These are phyloP conservation scores for Graphium sp. DNA, from an alignment of 2,329 filamentous ascomycete species.

Conservation along the genomic window DNA sequence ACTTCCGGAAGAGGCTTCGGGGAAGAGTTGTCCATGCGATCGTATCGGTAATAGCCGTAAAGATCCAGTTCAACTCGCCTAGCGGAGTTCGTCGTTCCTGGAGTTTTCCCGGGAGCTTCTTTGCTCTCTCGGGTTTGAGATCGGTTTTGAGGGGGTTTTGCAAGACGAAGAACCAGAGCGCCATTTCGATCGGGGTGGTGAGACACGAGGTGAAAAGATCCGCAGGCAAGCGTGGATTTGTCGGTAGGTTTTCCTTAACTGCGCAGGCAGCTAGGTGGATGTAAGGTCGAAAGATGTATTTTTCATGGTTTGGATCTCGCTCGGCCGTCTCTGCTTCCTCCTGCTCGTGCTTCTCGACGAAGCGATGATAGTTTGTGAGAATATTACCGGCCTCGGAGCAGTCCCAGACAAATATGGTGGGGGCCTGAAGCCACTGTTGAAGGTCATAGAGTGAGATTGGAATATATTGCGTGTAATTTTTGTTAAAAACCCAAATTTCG, in stretches of 20 bases:
- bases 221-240: slow-evolving; percentile 81
- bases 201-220: slow-evolving; percentile 93
- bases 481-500: slow-evolving; percentile 99
- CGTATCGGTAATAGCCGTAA: slow-evolving; percentile 95
- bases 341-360: slow-evolving; percentile 85
- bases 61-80: slow-evolving; percentile 97
- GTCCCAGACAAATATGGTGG: slow-evolving; percentile 94
- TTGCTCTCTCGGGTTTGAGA: slow-evolving; percentile 65
- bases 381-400: slow-evolving; percentile 95
- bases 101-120: slow-evolving; percentile 76
- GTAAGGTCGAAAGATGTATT: slow-evolving; percentile 50
- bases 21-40: slow-evolving; percentile 96
- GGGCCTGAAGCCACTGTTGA: slow-evolving; percentile 88
- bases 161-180: slow-evolving; percentile 86
- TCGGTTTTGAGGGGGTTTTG: slow-evolving; percentile 64
- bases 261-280: slow-evolving; percentile 89
- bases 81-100: slow-evolving; percentile 88
- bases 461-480: slow-evolving; percentile 97
- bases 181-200: slow-evolving; percentile 95
- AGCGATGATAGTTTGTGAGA: slow-evolving; percentile 83
- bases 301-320: slow-evolving; percentile 68
- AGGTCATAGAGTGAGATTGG: slow-evolving; percentile 90
- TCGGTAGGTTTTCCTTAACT: slow-evolving; percentile 81
- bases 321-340: slow-evolving; percentile 65
- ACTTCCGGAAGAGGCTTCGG: slow-evolving; percentile 82